Conservation (phyloP, 768 basidiomycete species). For the Tephrocybe sp. region DNA sequence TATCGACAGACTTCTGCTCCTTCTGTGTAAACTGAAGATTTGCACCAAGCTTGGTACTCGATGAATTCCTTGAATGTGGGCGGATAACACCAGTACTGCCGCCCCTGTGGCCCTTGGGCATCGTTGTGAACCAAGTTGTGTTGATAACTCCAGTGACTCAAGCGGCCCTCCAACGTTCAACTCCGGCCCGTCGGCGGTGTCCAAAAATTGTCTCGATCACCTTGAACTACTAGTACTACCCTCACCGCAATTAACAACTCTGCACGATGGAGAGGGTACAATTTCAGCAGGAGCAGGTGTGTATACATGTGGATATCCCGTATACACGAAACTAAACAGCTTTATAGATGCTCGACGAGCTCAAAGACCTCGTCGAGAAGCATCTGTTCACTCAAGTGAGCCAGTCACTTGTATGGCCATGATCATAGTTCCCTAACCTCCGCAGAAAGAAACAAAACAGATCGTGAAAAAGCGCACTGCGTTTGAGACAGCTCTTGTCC, state of each 20-base stretch:
- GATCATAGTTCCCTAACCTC: constrained; percentile 12
- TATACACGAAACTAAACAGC: constrained; percentile 8
- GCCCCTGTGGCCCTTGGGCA: constrained; percentile 49
- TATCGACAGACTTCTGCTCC: constrained; percentile 52
- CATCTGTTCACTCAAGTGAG: constrained; percentile 77
- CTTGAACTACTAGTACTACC: not conserved
- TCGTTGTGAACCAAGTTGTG: constrained; percentile 34
- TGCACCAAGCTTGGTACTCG: constrained; percentile 53
- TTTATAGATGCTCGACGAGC: constrained; percentile 84
- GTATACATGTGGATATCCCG: constrained; percentile 7
- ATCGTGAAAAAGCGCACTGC: constrained; percentile 82
- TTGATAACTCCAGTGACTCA: too few relatives aligned
- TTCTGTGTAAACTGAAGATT: constrained; percentile 72
- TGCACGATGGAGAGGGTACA: constrained; percentile 86
- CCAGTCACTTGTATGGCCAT: constrained; percentile 5
- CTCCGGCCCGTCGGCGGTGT: constrained; percentile 15
- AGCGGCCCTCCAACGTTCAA: too few relatives aligned
- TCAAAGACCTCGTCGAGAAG: constrained; percentile 87
- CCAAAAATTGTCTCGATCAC: constrained; percentile 11
- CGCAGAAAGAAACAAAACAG: constrained; percentile 73
- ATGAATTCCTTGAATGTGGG: constrained; percentile 63
- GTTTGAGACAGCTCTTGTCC: constrained; percentile 81
- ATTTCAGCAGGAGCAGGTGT: constrained; percentile 87
- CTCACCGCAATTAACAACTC: constrained; percentile 1
- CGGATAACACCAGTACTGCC: constrained; percentile 46